Base-by-base conservation (phyloP, 768 basidiomycete genomes). In the Boletellus ananas region DNA sequence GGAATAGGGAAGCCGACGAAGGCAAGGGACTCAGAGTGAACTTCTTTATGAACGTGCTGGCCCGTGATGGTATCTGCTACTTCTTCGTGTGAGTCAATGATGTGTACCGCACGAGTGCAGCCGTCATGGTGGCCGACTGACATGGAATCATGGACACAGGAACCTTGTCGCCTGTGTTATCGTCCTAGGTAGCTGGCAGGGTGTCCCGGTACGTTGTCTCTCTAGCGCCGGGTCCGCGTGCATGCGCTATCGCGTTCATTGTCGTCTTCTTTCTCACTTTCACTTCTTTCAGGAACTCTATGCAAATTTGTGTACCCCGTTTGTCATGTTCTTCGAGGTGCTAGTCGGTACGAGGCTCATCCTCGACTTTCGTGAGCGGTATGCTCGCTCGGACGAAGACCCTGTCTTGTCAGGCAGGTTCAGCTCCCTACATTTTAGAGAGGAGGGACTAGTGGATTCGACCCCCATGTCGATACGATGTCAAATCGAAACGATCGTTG, bases 341-440 rank as follows among this genome's bases (percentile, higher is more conserved):
- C 31, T 69, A 29, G 51, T 67, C 12, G 67, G 66, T 1, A 67
- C 65, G 18, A 52, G 65, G 27, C 63, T 67, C 33, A 65, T 67
- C 33, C 61, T 67, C 44, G 56, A 61, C 27, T 67, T 69, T 41
- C 67, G 65, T 2, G 65, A 63, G 46, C 67, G 67, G 14, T 67
- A 58, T 25, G 33, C 57, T 20, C 55, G 47, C 14, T 3, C 45
- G n/a, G 58, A 60, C 11, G 17, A 27, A 4, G 60, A 51, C 12
- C 41, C 50, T 1, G 12, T 49, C 17, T 31, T 51, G 20, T 54
- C 54, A 6, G 47, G 40, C 16, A 45, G 41, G 40, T 37, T 21
- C 10, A 58, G 57, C n/a, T 50, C 65, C 8, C 20, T 66, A 12
- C 55, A 52, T 12, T 57, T 58, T 4, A 43, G 51, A 45, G 39